Conservation (phyloP, 257 asterid genomes). For the Avicennia marina region DNA sequence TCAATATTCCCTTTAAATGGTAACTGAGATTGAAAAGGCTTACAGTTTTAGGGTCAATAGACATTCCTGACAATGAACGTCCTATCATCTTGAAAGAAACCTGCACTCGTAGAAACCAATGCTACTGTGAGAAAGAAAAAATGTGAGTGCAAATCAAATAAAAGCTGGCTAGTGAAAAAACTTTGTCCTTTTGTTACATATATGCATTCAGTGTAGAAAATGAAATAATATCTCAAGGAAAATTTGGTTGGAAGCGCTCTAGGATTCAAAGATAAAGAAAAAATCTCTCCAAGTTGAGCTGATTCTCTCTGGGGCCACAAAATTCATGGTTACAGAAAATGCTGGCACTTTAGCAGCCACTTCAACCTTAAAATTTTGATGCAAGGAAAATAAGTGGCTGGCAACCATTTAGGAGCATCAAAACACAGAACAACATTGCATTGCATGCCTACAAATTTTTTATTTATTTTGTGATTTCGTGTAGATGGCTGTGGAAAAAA, state of each 20-base stretch:
- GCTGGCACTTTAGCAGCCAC: background rate
- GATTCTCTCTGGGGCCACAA: slow-evolving; percentile 8
- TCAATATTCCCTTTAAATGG: background rate
- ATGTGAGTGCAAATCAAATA: slow-evolving; percentile 13
- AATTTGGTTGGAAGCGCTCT: background rate
- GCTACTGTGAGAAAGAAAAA: background rate
- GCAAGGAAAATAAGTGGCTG: background rate
- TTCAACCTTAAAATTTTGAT: background rate
- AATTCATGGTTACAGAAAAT: slow-evolving; percentile 14
- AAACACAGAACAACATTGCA: background rate
- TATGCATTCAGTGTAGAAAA: slow-evolving; percentile 11
- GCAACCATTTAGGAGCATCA: background rate
- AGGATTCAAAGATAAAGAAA: background rate
- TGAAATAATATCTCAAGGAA: background rate
- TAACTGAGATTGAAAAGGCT: slow-evolving; percentile 23
- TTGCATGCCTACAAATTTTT: background rate
- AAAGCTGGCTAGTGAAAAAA: background rate
- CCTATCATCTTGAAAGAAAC: slow-evolving; percentile 92
- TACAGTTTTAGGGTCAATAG: slow-evolving; percentile 91
- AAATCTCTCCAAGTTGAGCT: background rate
- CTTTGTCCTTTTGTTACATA: slow-evolving; percentile 3
- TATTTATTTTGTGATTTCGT: background rate
- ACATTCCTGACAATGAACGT: slow-evolving; percentile 81
- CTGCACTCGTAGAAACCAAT: slow-evolving; percentile 31
- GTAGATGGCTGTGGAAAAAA: slow-evolving; percentile 10